Percentiles rank a stretch among this genome's conserved stretches.
Conservation (phyloP, 352 stramenopile genomes). For the Pythium phragmiticola region DNA sequence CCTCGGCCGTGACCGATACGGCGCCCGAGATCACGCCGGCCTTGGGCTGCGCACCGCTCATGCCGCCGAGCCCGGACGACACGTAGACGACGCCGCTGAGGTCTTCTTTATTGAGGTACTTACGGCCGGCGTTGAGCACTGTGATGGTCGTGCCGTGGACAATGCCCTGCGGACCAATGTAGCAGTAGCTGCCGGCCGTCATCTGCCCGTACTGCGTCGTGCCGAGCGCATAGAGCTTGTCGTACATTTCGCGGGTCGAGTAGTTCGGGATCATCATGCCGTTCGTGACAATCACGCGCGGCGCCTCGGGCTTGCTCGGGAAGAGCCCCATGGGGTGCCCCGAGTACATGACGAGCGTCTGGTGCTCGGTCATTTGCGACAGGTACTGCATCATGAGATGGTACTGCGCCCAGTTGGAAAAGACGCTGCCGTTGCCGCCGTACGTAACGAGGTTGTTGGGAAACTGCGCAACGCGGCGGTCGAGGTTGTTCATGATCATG, state of each 20-base stretch:
- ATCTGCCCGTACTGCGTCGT: slow-evolving; percentile 90
- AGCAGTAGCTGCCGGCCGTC: slow-evolving; percentile 90
- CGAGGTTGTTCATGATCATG: slow-evolving; percentile 93
- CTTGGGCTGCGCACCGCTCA: slow-evolving; percentile 86
- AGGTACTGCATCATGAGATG: slow-evolving; percentile 87
- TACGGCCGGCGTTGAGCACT: slow-evolving; percentile 86
- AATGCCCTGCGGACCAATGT: slow-evolving; percentile 90
- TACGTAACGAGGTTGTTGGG: slow-evolving; percentile 88
- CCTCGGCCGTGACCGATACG: slow-evolving; percentile 87
- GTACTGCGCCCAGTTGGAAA: slow-evolving; percentile 91
- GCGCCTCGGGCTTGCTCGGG: slow-evolving; percentile 65
- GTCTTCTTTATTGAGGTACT: slow-evolving; percentile 76
- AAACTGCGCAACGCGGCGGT: slow-evolving; percentile 85
- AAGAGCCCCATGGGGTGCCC: slow-evolving; percentile 88
- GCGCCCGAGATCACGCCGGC: slow-evolving; percentile 80
- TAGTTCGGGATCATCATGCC: slow-evolving; percentile 92
- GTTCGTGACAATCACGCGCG: slow-evolving; percentile 87
- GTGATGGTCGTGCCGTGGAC: slow-evolving; percentile 91
- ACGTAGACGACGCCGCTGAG: slow-evolving; percentile 84
- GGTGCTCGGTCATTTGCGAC: slow-evolving; percentile 83
- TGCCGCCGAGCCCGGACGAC: slow-evolving; percentile 82
- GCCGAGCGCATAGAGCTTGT: slow-evolving; percentile 87
- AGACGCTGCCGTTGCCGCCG: slow-evolving; percentile 87
- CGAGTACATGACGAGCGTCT: slow-evolving; percentile 90
- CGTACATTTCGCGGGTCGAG: slow-evolving; percentile 80